phyloP scores from a whole-genome alignment of 2,329 filamentous ascomycete genomes.

The Phialophora chinensis region DNA sequence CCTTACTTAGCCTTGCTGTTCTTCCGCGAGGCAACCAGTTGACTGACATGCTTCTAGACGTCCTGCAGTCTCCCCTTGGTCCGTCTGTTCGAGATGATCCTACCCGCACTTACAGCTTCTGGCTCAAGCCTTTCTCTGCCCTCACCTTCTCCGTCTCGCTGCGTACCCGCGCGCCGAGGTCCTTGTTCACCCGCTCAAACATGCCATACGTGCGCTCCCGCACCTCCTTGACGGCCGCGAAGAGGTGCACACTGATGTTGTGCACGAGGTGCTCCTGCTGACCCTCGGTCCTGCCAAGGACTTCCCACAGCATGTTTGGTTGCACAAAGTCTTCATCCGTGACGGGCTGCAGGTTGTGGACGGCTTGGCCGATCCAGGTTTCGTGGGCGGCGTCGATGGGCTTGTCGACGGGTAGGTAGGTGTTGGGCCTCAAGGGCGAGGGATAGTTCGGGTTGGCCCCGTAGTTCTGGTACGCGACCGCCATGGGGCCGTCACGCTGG shows the following conservation, averaged over 20 bases:
- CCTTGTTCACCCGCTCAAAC: conserved; percentile 26
- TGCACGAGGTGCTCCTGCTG: conserved; percentile 67
- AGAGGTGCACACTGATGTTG: conserved; percentile 65
- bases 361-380: conserved; percentile 50
- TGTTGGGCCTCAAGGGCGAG: conserved; percentile 46
- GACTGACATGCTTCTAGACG: too few species aligned
- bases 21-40: too few species aligned
- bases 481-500: conserved; percentile 49
- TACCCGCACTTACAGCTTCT: conserved; percentile 3
- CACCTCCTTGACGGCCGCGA: conserved; percentile 56
- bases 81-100: too few species aligned
- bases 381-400: conserved; percentile 45
- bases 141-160: conserved; percentile 27
- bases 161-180: conserved; percentile 20
- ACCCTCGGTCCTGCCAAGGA: conserved; percentile 52
- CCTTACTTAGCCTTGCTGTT: too few species aligned
- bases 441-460: conserved; percentile 64
- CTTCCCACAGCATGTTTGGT: conserved; percentile 51
- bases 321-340: conserved; percentile 54
- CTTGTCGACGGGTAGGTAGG: conserved; percentile 48
- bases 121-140: conserved; percentile 14
- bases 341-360: conserved; percentile 49
- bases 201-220: conserved; percentile 62
- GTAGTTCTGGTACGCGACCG: conserved; percentile 57
- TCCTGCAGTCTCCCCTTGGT: too few species aligned